A percentile compares a stretch with the other conserved stretches of the same genome.
Conservation (phyloP, 495 filamentous ascomycete genomes). For the Friedmanniomyces simplex region DNA sequence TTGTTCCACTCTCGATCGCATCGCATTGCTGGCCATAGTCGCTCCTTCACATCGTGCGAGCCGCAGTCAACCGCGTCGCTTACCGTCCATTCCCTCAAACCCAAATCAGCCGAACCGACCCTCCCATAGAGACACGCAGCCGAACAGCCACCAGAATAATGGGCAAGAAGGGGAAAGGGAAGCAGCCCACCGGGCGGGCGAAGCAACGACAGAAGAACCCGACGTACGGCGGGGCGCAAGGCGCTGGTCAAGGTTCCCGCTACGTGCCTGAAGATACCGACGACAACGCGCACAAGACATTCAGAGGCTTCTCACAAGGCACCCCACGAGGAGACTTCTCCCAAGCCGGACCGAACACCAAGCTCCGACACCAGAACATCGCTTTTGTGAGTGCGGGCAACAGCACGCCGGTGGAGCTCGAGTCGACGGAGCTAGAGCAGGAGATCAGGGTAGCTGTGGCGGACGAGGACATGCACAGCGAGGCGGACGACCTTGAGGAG, state of each 20-base stretch:
- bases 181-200: conserved; percentile 6
- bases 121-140: not conserved
- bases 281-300: not conserved
- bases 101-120: not conserved
- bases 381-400: conserved; percentile 57
- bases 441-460: not conserved
- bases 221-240: not conserved
- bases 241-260: not conserved
- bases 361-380: conserved; percentile 49
- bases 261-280: conserved; percentile 1
- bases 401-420: conserved; percentile 2
- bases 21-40: conserved; percentile 1
- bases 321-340: not conserved
- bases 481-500: conserved; percentile 3
- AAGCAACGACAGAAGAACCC: conserved; percentile 1
- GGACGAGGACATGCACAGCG: conserved; percentile 5
- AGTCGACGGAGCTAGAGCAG: not conserved
- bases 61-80: too few species aligned
- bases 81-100: too few species aligned
- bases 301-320: conserved; percentile 16
- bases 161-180: conserved; percentile 10
- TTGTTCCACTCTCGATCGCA: not conserved
- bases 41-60: not conserved
- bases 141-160: not conserved
- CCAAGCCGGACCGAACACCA: conserved; percentile 5